phyloP scores from a whole-genome alignment of 352 stramenopile genomes.

The Aphanomyces astaci region DNA sequence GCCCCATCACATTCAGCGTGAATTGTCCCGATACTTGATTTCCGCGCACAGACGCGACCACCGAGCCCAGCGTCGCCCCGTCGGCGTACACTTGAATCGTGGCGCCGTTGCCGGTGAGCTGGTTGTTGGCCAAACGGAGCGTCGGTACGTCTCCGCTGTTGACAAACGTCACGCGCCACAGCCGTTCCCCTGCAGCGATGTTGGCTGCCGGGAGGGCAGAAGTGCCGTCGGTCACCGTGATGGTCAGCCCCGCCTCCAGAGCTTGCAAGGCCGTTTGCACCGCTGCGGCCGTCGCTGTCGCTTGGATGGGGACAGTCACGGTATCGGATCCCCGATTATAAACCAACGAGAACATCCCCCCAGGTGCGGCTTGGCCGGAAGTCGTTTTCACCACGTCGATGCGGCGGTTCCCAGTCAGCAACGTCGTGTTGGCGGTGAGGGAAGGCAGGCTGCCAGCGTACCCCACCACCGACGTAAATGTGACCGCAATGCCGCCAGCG shows the following conservation, averaged over 20 bases:
- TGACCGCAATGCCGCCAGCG: conserved; percentile 76
- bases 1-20: conserved; percentile 75
- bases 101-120: conserved; percentile 83
- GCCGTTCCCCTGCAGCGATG: conserved; percentile 34
- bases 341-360: conserved; percentile 83
- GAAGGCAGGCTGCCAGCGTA: conserved; percentile 83
- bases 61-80: conserved; percentile 31
- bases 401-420: conserved; percentile 83
- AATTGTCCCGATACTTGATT: conserved; percentile 89
- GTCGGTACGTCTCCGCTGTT: conserved; percentile 87
- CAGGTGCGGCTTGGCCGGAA: conserved; percentile 83
- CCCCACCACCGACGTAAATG: conserved; percentile 75
- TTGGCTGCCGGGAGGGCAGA: conserved; percentile 35
- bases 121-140: conserved; percentile 66
- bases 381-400: conserved; percentile 72
- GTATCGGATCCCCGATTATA: conserved; percentile 76
- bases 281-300: conserved; percentile 33
- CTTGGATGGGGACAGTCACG: conserved; percentile 62
- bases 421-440: conserved; percentile 73
- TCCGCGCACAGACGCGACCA: conserved; percentile 55
- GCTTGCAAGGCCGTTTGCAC: conserved; percentile 65
- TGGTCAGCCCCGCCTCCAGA: conserved; percentile 73
- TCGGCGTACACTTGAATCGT: conserved; percentile 74
- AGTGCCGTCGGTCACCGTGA: conserved; percentile 61
- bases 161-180: conserved; percentile 88